These are phyloP conservation scores for Pycnococcus provasolii DNA, from an alignment of 139 green algal genomes.

Conservation along the genomic window DNA sequence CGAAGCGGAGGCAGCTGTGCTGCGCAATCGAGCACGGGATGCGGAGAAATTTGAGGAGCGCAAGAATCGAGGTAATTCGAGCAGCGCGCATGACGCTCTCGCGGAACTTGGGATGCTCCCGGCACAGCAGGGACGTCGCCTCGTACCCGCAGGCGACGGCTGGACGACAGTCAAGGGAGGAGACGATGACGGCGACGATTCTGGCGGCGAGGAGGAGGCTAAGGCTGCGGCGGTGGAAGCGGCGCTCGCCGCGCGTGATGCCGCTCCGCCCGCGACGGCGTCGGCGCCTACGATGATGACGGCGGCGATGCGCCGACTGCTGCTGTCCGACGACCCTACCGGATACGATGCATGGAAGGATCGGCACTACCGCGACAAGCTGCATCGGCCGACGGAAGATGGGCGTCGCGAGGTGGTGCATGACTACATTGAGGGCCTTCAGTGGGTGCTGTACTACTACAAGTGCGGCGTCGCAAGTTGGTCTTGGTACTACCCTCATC, in stretches of 20 bases:
- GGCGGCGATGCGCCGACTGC: conserved; percentile 26
- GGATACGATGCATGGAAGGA: conserved; percentile 62
- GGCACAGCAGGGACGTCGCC: too few species aligned
- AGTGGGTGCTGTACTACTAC: conserved; percentile 93
- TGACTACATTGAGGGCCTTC: conserved; percentile 65
- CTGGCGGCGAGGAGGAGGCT: too few species aligned
- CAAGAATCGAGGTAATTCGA: too few species aligned
- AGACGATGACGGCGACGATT: too few species aligned
- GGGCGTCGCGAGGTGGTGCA: conserved; percentile 1
- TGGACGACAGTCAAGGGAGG: too few species aligned
- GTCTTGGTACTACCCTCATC: conserved; percentile 87
- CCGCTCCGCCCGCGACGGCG: too few species aligned
- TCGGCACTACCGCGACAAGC: conserved; percentile 77
- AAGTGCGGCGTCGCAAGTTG: conserved; percentile 80
- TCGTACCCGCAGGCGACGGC: too few species aligned
- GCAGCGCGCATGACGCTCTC: too few species aligned
- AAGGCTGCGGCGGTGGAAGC: too few species aligned
- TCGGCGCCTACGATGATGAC: conserved; percentile 39
- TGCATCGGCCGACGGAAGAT: conserved; percentile 28
- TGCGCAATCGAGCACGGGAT: conserved; percentile 67
- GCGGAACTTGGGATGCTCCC: too few species aligned
- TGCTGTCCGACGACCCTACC: background rate
- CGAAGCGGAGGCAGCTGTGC: conserved; percentile 48
- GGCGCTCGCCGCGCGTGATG: too few species aligned
- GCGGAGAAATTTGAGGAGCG: conserved; percentile 59